Percentiles rank a stretch among this genome's conserved stretches.
These are phyloP conservation scores for Wickerhamiella qilinensis DNA, from an alignment of 805 yeast species.

Conservation along the genomic window DNA sequence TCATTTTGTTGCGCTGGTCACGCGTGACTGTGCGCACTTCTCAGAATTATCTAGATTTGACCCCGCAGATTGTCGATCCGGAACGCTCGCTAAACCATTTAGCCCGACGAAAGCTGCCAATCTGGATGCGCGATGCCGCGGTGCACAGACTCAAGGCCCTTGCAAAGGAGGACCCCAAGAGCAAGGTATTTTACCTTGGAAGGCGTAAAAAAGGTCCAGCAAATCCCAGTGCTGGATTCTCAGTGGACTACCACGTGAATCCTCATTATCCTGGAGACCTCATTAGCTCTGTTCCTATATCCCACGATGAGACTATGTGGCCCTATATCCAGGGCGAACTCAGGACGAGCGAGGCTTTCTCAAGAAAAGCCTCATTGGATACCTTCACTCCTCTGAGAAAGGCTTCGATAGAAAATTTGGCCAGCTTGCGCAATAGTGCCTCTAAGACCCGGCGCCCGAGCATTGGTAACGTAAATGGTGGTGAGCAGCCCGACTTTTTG, in stretches of 20 bases:
- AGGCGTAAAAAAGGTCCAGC: conserved; percentile 9
- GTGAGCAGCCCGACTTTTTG: background rate
- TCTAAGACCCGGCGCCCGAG: background rate
- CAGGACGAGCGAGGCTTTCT: background rate
- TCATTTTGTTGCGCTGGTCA: conserved; percentile 71
- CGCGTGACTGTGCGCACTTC: conserved; percentile 87
- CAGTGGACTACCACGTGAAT: conserved; percentile 6
- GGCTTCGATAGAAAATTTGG: background rate
- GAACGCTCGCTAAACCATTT: conserved; percentile 49
- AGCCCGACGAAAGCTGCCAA: conserved; percentile 38
- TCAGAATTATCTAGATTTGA: conserved; percentile 70
- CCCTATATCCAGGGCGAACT: background rate
- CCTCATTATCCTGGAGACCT: conserved; percentile 63
- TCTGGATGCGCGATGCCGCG: conserved; percentile 43
- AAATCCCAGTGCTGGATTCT: background rate
- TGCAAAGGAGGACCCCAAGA: conserved; percentile 11
- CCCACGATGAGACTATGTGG: background rate
- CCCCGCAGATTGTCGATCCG: conserved; percentile 62
- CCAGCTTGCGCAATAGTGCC: background rate
- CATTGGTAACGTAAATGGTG: background rate
- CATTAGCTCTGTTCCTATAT: conserved; percentile 44
- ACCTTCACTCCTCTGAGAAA: background rate
- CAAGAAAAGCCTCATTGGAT: background rate
- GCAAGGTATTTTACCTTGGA: conserved; percentile 3
- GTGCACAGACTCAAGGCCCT: conserved; percentile 26